Percentiles rank a stretch among this genome's conserved stretches.
These are phyloP conservation scores for Talaromyces marneffei DNA, from an alignment of 2,329 filamentous ascomycete species.

Conservation along the genomic window DNA sequence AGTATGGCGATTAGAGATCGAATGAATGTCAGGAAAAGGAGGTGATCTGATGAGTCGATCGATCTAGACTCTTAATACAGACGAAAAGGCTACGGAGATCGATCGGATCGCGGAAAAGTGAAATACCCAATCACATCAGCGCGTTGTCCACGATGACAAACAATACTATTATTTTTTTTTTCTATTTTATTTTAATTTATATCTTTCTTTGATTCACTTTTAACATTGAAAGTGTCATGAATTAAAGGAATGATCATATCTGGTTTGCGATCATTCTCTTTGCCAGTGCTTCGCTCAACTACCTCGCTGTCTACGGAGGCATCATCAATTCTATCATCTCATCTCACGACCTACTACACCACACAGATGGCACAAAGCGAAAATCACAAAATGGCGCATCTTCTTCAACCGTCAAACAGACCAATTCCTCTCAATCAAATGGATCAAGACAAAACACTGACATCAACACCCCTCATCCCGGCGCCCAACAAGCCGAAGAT, in stretches of 20 bases:
- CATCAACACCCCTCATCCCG: conserved; percentile 23
- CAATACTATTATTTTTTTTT: neutral
- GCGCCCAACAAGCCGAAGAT: conserved; percentile 38
- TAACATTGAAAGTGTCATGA: too few relatives aligned
- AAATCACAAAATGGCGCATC: neutral
- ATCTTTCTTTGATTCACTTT: neutral
- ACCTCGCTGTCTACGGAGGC: neutral
- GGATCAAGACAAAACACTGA: neutral
- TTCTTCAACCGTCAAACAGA: neutral
- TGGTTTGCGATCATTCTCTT: neutral
- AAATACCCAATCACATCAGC: conserved; percentile 11
- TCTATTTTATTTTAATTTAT: too few relatives aligned
- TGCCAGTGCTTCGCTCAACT: neutral
- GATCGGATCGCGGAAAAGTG: neutral
- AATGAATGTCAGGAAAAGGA: conserved; percentile 11
- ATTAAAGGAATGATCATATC: neutral
- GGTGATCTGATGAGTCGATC: neutral
- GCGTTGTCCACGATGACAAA: neutral
- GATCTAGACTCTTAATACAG: neutral
- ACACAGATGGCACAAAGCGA: conserved; percentile 3
- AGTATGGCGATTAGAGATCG: conserved; percentile 30
- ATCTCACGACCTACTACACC: neutral
- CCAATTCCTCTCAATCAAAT: neutral
- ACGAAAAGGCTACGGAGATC: neutral
- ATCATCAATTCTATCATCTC: neutral